Conservation (phyloP, 257 asterid genomes). For the Marsdenia floribunda region DNA sequence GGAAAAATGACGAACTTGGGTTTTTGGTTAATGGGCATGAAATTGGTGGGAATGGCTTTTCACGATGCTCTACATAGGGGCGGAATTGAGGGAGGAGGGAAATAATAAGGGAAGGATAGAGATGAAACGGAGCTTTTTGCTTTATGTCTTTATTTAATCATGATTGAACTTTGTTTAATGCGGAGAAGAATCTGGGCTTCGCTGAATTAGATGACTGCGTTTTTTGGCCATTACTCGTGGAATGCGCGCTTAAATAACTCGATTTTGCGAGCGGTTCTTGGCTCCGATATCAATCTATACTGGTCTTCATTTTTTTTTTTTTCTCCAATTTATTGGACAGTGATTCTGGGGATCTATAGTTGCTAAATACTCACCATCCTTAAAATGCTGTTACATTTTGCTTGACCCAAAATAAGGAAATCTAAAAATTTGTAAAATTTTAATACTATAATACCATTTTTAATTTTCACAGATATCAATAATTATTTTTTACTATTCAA, state of each 20-base stretch:
- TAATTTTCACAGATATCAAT: too few species aligned
- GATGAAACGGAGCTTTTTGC: background rate
- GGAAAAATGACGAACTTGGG: background rate
- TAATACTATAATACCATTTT: too few species aligned
- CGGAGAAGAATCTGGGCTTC: background rate
- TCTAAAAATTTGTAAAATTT: too few species aligned
- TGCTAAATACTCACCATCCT: background rate
- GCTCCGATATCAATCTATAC: background rate
- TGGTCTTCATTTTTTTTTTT: background rate
- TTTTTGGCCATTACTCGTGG: background rate
- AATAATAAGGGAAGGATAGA: background rate
- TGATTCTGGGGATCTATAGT: background rate
- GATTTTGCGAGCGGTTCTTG: background rate
- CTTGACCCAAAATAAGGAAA: too few species aligned
- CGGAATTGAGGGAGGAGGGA: too few species aligned
- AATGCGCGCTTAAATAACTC: background rate
- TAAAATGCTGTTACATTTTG: too few species aligned
- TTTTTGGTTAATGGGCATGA: background rate
- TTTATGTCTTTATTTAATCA: background rate
- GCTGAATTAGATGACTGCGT: background rate
- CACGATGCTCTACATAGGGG: too few species aligned
- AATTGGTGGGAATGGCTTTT: background rate
- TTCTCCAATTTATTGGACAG: background rate
- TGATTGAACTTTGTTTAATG: background rate
- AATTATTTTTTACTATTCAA: too few species aligned